Conservation (phyloP, 2,329 filamentous ascomycete genomes). For the Trichoderma breve region DNA sequence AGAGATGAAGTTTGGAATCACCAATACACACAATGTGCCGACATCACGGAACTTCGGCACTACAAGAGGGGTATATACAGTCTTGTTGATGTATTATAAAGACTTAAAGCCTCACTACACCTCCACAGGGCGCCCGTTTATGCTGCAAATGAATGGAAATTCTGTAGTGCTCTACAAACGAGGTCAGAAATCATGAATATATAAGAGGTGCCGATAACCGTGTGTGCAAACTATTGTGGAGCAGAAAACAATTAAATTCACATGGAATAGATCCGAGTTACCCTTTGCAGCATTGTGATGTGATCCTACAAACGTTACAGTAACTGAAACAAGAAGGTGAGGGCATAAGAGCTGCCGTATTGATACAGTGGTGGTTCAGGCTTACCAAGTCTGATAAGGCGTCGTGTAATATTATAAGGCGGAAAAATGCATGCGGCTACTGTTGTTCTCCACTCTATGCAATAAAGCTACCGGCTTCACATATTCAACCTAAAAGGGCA, state of each 20-base stretch:
- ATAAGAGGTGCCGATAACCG: background rate
- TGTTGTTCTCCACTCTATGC: background rate
- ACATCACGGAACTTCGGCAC: background rate
- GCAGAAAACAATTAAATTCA: background rate
- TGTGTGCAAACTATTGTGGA: background rate
- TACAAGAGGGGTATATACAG: background rate
- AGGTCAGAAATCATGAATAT: background rate
- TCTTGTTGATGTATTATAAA: background rate
- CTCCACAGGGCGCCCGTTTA: background rate
- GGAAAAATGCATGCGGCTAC: background rate
- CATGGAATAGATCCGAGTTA: background rate
- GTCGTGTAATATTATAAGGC: background rate
- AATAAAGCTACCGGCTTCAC: background rate
- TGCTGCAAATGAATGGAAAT: background rate
- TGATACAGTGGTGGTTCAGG: background rate
- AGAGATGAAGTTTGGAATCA: background rate
- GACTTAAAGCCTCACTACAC: background rate
- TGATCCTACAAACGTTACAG: background rate
- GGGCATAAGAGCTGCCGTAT: background rate
- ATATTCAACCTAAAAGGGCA: background rate
- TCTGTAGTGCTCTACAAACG: background rate
- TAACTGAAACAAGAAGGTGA: background rate
- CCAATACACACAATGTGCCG: background rate
- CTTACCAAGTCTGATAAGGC: background rate
- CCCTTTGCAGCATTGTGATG: background rate